Percentiles rank a stretch among this genome's conserved stretches.
Evolutionary conservation across 768 basidiomycete genomes (phyloP).

Genomic region (Mycena venus): DNA sequence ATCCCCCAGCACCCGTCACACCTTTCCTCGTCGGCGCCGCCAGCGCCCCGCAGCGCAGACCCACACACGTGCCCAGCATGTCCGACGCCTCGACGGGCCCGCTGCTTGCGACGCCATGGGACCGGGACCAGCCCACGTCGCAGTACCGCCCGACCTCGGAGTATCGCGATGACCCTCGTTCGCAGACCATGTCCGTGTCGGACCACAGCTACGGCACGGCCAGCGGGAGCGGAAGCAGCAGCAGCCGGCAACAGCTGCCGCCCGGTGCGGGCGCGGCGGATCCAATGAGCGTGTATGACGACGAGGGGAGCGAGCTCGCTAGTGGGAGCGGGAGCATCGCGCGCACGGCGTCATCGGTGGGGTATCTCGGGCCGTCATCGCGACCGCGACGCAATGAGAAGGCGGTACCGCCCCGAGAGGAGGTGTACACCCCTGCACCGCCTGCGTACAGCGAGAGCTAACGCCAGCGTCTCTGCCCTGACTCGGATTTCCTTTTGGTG

Average conservation of each 20-base stretch:
- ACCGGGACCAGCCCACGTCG: too few relatives aligned
- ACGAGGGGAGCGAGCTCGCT: conserved; percentile 5
- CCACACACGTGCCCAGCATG: not conserved
- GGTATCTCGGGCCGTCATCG: not conserved
- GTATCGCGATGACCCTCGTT: not conserved
- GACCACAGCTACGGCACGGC: not conserved
- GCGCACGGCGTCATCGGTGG: not conserved
- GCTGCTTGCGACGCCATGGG: not conserved
- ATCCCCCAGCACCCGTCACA: not conserved
- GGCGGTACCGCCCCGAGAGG: conserved; percentile 1
- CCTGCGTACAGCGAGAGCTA: conserved; percentile 21
- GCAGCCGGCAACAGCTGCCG: not conserved
- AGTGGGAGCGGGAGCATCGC: not conserved
- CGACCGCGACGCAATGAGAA: not conserved
- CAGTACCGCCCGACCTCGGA: not conserved
- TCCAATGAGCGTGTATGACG: not conserved
- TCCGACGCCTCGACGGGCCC: not conserved
- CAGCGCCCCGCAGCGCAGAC: not conserved
- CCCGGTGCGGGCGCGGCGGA: not conserved
- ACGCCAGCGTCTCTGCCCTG: too few relatives aligned
- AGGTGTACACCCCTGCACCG: conserved; percentile 14
- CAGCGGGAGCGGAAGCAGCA: not conserved
- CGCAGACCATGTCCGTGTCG: not conserved
- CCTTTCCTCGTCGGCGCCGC: conserved; percentile 8
- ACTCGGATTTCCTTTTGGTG: not conserved